phyloP scores from a whole-genome alignment of 2,329 filamentous ascomycete genomes.

The Leptographium flavum region DNA sequence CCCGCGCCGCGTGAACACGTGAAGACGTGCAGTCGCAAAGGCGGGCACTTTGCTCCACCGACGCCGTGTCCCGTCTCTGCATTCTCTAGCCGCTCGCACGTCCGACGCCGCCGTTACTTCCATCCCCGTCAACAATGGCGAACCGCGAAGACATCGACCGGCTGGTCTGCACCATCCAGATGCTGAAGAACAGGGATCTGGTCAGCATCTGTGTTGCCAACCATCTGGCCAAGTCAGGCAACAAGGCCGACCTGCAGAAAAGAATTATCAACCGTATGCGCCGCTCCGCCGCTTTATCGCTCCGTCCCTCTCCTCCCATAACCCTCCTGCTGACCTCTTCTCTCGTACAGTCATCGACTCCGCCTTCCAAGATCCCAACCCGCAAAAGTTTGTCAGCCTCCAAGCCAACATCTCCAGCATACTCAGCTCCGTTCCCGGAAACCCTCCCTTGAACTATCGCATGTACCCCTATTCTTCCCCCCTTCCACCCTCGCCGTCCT shows the following conservation, averaged over 20 bases:
- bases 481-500: slow-evolving; percentile 5
- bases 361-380: slow-evolving; percentile 6
- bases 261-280: slow-evolving; percentile 68
- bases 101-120: not conserved
- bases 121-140: slow-evolving; percentile 6
- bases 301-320: too few relatives aligned
- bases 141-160: slow-evolving; percentile 26
- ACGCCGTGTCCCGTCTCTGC: not conserved
- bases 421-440: not conserved
- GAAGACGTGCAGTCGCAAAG: too few relatives aligned
- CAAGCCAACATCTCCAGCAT: slow-evolving; percentile 3
- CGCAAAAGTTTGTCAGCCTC: slow-evolving; percentile 4
- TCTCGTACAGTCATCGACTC: slow-evolving; percentile 8
- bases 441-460: not conserved
- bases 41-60: too few relatives aligned
- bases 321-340: not conserved
- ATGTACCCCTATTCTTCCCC: not conserved
- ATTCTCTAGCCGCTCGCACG: not conserved
- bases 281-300: too few relatives aligned
- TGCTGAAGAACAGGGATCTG: slow-evolving; percentile 48
- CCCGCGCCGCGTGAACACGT: too few relatives aligned
- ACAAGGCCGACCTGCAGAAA: slow-evolving; percentile 69
- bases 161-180: slow-evolving; percentile 30
- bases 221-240: slow-evolving; percentile 62
- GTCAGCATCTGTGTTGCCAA: slow-evolving; percentile 65